These are phyloP conservation scores for Umbelopsis isabellina DNA, from an alignment of 192 early-diverging fungal species.

Conservation along the genomic window DNA sequence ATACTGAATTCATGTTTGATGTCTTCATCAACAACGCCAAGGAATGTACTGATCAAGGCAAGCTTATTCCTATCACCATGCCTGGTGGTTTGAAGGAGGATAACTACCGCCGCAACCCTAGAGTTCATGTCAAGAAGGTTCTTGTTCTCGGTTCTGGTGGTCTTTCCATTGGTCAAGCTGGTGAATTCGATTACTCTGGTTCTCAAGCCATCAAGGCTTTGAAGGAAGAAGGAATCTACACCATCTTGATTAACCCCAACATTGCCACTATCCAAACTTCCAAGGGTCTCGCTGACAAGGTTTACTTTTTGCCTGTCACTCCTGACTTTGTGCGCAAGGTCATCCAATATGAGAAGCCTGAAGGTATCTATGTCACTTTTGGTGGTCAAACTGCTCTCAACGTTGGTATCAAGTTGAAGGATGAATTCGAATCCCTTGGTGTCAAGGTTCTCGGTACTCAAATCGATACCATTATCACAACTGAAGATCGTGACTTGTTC, in stretches of 20 bases:
- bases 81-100: constrained; percentile 58
- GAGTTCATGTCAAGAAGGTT: constrained; percentile 85
- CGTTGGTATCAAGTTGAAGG: constrained; percentile 91
- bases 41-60: constrained; percentile 67
- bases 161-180: constrained; percentile 97
- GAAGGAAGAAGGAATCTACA: constrained; percentile 96
- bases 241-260: constrained; percentile 98
- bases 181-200: constrained; percentile 99
- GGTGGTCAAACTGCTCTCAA: constrained; percentile 99
- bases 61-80: constrained; percentile 76
- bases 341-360: constrained; percentile 92
- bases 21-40: constrained; percentile 83
- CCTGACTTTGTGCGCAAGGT: constrained; percentile 95
- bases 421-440: constrained; percentile 88
- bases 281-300: constrained; percentile 94
- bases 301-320: constrained; percentile 97
- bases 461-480: constrained; percentile 94
- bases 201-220: constrained; percentile 97
- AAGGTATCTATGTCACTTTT: constrained; percentile 98
- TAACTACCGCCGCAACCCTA: constrained; percentile 45
- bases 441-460: constrained; percentile 95
- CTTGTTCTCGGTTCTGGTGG: constrained; percentile 96
- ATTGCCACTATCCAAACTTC: constrained; percentile 99
- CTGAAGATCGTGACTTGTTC: constrained; percentile 97
- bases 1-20: constrained; percentile 98